phyloP scores from a whole-genome alignment of 2,329 filamentous ascomycete genomes.

The Penicillium sp. region DNA sequence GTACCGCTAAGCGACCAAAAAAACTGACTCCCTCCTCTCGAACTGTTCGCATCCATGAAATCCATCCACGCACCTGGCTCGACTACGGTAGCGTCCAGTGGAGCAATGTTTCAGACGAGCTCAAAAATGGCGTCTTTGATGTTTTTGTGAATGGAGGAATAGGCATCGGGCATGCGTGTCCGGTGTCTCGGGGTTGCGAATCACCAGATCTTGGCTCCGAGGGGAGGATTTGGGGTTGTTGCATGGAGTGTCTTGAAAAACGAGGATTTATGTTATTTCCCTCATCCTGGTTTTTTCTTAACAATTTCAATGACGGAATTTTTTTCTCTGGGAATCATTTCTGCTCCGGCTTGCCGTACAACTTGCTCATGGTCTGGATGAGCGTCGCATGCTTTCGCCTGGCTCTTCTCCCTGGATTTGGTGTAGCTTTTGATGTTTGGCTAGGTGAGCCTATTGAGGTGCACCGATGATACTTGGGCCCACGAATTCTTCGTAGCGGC shows the following conservation, averaged over 20 bases:
- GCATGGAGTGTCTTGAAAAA: constrained; percentile 34
- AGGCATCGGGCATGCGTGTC: constrained; percentile 13
- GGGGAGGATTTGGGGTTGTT: constrained; percentile 31
- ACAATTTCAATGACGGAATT: constrained; percentile 36
- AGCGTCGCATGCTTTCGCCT: not conserved
- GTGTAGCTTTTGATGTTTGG: constrained; percentile 1
- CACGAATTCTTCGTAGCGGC: not conserved
- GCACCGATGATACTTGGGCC: not conserved
- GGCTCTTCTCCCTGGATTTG: not conserved
- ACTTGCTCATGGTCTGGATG: not conserved
- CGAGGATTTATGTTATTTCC: constrained; percentile 33
- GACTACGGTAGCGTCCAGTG: constrained; percentile 21
- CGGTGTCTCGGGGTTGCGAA: constrained; percentile 19
- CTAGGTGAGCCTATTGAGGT: not conserved
- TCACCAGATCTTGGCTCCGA: constrained; percentile 24
- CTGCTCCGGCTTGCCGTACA: not conserved
- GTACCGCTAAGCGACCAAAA: constrained; percentile 37
- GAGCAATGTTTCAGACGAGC: constrained; percentile 24
- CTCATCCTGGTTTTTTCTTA: constrained; percentile 30
- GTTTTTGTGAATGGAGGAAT: constrained; percentile 20
- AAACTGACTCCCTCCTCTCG: constrained; percentile 28
- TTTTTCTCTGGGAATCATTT: constrained; percentile 25
- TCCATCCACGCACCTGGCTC: constrained; percentile 33
- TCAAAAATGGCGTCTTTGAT: constrained; percentile 15
- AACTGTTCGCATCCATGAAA: constrained; percentile 35